Evolutionary conservation across 768 basidiomycete species (phyloP).

Genomic region (Podaxis carcinomalis): DNA sequence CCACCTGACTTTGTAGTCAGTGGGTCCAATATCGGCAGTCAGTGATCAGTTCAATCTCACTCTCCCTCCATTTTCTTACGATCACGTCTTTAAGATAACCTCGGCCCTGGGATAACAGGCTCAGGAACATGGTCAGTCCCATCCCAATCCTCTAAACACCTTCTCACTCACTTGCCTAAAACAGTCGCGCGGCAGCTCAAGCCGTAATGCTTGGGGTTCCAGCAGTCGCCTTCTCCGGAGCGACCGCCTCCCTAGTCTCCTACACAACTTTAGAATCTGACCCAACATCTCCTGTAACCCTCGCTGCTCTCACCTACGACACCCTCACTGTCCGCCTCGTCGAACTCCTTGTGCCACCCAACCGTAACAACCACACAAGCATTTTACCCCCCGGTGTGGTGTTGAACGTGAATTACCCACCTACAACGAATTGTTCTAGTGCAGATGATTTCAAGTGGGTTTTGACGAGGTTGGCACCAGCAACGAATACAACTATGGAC

Average conservation of each 20-base stretch:
- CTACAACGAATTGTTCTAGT: conserved; percentile 26
- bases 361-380: conserved; percentile 13
- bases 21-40: conserved; percentile 31
- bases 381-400: conserved; percentile 31
- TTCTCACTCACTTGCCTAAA: neutral
- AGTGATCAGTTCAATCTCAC: neutral
- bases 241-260: conserved; percentile 31
- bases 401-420: conserved; percentile 41
- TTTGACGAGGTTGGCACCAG: conserved; percentile 29
- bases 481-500: conserved; percentile 23
- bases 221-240: conserved; percentile 33
- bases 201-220: conserved; percentile 37
- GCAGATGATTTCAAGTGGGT: conserved; percentile 31
- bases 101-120: conserved; percentile 21
- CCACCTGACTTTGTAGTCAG: conserved; percentile 33
- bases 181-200: conserved; percentile 37
- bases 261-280: conserved; percentile 35
- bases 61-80: neutral
- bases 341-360: conserved; percentile 18
- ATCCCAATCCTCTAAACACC: neutral
- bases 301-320: conserved; percentile 33
- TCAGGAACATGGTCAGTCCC: conserved; percentile 33
- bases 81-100: conserved; percentile 18
- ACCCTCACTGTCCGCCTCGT: conserved; percentile 30
- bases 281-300: conserved; percentile 23